A percentile compares a stretch with the other conserved stretches of the same genome.
These are phyloP conservation scores for Chalciporus piperatoides DNA, from an alignment of 1,284 basidiomycete genomes.

Conservation along the genomic window DNA sequence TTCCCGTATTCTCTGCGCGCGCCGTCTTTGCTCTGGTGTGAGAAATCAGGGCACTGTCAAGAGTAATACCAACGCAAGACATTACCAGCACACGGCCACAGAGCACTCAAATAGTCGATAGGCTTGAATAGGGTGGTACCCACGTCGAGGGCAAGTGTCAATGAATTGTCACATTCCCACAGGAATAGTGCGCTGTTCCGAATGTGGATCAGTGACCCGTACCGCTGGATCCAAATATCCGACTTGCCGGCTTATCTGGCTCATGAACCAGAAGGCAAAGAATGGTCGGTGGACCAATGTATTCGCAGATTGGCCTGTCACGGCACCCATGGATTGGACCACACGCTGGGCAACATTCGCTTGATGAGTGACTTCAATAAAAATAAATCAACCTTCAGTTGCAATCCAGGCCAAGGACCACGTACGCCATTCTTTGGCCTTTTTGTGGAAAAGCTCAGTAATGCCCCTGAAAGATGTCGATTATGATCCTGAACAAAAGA, in stretches of 20 bases:
- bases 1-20: slow-evolving; percentile 46
- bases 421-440: slow-evolving; percentile 74
- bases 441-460: slow-evolving; percentile 54
- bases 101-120: slow-evolving; percentile 58
- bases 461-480: slow-evolving; percentile 40
- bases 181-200: slow-evolving; percentile 50
- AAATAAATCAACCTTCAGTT: slow-evolving; percentile 7
- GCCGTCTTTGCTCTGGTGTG: slow-evolving; percentile 48
- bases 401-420: slow-evolving; percentile 18
- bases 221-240: not conserved
- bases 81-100: slow-evolving; percentile 69
- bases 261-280: slow-evolving; percentile 77
- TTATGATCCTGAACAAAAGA: not conserved
- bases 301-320: slow-evolving; percentile 59
- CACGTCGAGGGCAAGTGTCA: slow-evolving; percentile 63
- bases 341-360: slow-evolving; percentile 55
- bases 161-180: slow-evolving; percentile 58
- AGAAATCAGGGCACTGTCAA: slow-evolving; percentile 1
- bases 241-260: slow-evolving; percentile 59
- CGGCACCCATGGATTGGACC: slow-evolving; percentile 54
- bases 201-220: slow-evolving; percentile 9
- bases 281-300: slow-evolving; percentile 57
- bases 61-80: slow-evolving; percentile 1
- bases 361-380: slow-evolving; percentile 56
- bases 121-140: slow-evolving; percentile 58